Percentiles rank a stretch among this genome's conserved stretches.
Conservation (phyloP, 1,139 yeast genomes). For the Schwanniomyces etchellsii region DNA sequence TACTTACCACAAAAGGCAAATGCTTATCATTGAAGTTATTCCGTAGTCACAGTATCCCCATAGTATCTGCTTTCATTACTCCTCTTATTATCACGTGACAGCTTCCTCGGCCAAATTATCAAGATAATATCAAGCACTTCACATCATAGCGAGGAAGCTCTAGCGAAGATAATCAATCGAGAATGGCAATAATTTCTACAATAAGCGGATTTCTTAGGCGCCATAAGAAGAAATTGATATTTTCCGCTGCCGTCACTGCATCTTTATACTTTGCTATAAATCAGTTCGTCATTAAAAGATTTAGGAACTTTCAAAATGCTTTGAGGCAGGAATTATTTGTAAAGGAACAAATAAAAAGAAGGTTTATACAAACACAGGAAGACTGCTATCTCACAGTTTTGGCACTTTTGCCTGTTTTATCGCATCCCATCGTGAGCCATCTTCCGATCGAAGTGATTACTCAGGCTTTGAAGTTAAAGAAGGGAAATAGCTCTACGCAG, state of each 20-base stretch:
- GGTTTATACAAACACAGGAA: conserved; percentile 88
- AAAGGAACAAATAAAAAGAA: conserved; percentile 66
- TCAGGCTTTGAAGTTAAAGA: conserved; percentile 60
- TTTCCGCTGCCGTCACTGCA: conserved; percentile 52
- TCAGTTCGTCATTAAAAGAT: conserved; percentile 53
- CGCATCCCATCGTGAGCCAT: conserved; percentile 55
- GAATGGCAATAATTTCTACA: conserved; percentile 46
- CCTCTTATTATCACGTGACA: no score
- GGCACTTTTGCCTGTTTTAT: conserved; percentile 75
- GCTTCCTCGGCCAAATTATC: no score
- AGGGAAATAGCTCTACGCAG: conserved; percentile 17
- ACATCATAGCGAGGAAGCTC: no score
- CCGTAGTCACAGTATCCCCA: no score
- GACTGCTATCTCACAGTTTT: conserved; percentile 84
- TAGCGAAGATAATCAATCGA: no score
- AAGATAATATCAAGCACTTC: no score
- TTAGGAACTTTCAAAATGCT: conserved; percentile 62
- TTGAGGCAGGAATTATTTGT: conserved; percentile 71
- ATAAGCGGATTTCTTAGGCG: conserved; percentile 54
- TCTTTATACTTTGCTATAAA: conserved; percentile 56
- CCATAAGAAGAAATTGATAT: conserved; percentile 54
- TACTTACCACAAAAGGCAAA: no score
- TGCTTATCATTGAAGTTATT: no score
- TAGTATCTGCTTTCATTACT: no score
- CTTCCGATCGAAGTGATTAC: conserved; percentile 74